Conservation (phyloP, 23 red algal species). For the Chondrus crispus region DNA sequence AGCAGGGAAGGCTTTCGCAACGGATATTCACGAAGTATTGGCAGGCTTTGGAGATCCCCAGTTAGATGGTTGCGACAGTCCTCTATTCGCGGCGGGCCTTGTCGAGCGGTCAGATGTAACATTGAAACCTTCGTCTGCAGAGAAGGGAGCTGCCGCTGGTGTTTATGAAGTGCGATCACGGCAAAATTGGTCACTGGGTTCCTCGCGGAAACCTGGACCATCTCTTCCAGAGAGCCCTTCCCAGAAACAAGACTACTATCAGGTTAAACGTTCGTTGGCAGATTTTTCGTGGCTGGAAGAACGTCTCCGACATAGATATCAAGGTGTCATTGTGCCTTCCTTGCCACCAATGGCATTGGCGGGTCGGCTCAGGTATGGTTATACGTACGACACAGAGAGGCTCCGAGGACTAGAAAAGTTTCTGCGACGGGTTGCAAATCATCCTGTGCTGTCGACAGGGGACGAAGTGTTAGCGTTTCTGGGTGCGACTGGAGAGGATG, state of each 20-base stretch:
- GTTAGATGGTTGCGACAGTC: background rate
- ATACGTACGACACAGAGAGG: slow-evolving; percentile 37
- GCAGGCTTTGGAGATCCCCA: background rate
- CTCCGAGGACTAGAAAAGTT: slow-evolving; percentile 34
- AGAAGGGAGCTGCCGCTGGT: background rate
- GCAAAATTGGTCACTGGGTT: background rate
- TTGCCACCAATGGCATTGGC: slow-evolving; percentile 33
- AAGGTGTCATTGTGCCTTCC: slow-evolving; percentile 65
- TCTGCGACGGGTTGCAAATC: slow-evolving; percentile 44
- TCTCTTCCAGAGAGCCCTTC: background rate
- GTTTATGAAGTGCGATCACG: slow-evolving; percentile 8
- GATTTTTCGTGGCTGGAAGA: slow-evolving; percentile 60
- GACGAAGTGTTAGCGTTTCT: slow-evolving; percentile 61
- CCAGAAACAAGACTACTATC: slow-evolving; percentile 21
- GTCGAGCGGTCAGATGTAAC: slow-evolving; percentile 44
- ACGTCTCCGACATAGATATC: slow-evolving; percentile 15
- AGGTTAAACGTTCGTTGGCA: slow-evolving; percentile 46
- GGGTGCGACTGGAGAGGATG: slow-evolving; percentile 34
- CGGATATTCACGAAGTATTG: slow-evolving; percentile 22
- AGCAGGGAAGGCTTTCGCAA: slow-evolving; percentile 9
- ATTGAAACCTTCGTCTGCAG: background rate
- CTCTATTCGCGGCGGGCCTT: background rate
- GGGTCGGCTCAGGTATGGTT: slow-evolving; percentile 44
- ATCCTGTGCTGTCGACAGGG: slow-evolving; percentile 32
- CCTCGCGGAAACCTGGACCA: background rate